Conservation (phyloP, 1,284 basidiomycete genomes). For the Trichosporon coremiiforme region DNA sequence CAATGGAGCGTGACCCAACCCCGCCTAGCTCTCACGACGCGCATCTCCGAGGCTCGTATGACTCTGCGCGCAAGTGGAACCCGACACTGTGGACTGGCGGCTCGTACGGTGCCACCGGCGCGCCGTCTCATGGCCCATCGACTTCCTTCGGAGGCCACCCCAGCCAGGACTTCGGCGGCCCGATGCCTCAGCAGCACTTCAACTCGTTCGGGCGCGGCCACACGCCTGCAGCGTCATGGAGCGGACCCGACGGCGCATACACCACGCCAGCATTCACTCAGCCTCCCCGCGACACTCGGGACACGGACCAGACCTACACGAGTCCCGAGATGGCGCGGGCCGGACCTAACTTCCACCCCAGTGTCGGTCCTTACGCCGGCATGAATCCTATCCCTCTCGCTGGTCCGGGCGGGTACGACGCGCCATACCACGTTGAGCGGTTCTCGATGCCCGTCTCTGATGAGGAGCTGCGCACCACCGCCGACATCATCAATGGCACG, state of each 20-base stretch:
- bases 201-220: neutral
- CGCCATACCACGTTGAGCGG: neutral
- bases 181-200: neutral
- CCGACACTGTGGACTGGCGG: neutral
- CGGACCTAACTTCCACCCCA: neutral
- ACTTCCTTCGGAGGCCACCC: neutral
- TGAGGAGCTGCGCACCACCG: slow-evolving; percentile 4
- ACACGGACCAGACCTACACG: slow-evolving; percentile 1
- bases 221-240: neutral
- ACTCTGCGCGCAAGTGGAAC: neutral
- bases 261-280: neutral
- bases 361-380: neutral
- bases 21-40: neutral
- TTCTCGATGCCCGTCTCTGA: slow-evolving; percentile 7
- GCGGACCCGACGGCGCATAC: neutral
- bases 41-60: neutral
- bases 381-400: neutral
- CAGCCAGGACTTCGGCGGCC: neutral
- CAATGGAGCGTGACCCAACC: neutral
- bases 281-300: neutral
- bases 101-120: neutral
- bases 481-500: neutral
- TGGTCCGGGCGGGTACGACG: neutral
- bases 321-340: neutral
- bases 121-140: neutral